Evolutionary conservation across 257 asterid genomes (phyloP).

Genomic region (Lithospermum erythrorhizon): DNA sequence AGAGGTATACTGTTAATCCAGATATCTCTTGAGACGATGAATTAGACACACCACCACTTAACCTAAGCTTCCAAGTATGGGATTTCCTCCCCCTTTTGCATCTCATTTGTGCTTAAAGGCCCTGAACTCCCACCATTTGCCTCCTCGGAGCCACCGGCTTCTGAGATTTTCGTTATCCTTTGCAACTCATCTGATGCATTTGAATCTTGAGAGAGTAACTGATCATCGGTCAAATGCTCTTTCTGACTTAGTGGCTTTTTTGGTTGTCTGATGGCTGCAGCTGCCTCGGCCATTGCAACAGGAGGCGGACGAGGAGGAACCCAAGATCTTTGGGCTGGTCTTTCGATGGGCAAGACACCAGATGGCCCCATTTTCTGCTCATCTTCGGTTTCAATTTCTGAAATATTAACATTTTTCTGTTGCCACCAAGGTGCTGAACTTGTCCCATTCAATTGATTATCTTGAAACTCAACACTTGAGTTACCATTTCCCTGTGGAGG

Average conservation of each 20-base stretch:
- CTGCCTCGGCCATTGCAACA: conserved; percentile 85
- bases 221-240: conserved; percentile 52
- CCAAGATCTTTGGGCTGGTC: conserved; percentile 64
- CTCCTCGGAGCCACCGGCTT: conserved; percentile 52
- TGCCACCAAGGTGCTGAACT: conserved; percentile 51
- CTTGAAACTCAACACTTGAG: conserved; percentile 21
- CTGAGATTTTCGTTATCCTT: conserved; percentile 57
- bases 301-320: conserved; percentile 97
- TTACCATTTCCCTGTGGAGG: conserved; percentile 33
- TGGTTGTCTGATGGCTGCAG: conserved; percentile 91
- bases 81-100: conserved; percentile 34
- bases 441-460: conserved; percentile 40
- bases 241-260: conserved; percentile 38
- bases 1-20: no score
- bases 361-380: conserved; percentile 25
- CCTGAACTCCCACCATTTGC: conserved; percentile 31
- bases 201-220: conserved; percentile 38
- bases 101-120: conserved; percentile 23
- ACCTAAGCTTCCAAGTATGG: conserved; percentile 17
- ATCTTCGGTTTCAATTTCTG: conserved; percentile 47
- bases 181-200: conserved; percentile 54
- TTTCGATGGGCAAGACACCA: conserved; percentile 19
- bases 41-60: background rate
- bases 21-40: background rate
- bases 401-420: conserved; percentile 41